Percentiles rank a stretch among this genome's conserved stretches.
phyloP scores from a whole-genome alignment of 1,284 basidiomycete species.

The Ustilago crameri region DNA sequence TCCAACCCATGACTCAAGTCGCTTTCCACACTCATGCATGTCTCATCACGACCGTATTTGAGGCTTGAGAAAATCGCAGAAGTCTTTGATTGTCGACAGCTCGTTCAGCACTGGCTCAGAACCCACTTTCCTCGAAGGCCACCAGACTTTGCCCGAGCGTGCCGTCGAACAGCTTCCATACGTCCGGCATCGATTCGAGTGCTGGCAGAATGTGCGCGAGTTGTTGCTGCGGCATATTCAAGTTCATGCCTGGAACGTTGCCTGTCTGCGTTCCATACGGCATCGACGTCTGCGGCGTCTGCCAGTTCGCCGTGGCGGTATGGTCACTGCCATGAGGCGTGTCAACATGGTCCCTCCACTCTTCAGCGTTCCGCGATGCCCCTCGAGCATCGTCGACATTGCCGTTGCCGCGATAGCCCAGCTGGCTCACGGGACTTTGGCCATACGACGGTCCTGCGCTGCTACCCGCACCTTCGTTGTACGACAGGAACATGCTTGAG shows the following conservation, averaged over 20 bases:
- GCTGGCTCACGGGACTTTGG: slow-evolving; percentile 1
- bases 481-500: slow-evolving; percentile 45
- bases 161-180: slow-evolving; percentile 55
- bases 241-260: slow-evolving; percentile 35
- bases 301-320: slow-evolving; percentile 9
- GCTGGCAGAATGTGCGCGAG: slow-evolving; percentile 42
- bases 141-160: slow-evolving; percentile 48
- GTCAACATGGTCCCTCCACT: slow-evolving; percentile 7
- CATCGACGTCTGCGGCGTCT: slow-evolving; percentile 5
- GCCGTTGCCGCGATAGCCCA: neutral
- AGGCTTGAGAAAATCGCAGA: too few species aligned
- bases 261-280: slow-evolving; percentile 6
- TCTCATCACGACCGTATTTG: too few species aligned
- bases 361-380: slow-evolving; percentile 3
- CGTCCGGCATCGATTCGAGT: slow-evolving; percentile 52
- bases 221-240: slow-evolving; percentile 48
- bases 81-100: neutral
- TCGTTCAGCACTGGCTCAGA: slow-evolving; percentile 4
- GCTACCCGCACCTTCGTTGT: slow-evolving; percentile 9
- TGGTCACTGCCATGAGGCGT: slow-evolving; percentile 16
- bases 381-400: slow-evolving; percentile 5
- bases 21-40: neutral
- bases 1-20: neutral
- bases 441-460: neutral
- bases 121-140: slow-evolving; percentile 44